Evolutionary conservation across 108 stramenopile genomes (phyloP).

Genomic region (Bacterosira constricta): DNA sequence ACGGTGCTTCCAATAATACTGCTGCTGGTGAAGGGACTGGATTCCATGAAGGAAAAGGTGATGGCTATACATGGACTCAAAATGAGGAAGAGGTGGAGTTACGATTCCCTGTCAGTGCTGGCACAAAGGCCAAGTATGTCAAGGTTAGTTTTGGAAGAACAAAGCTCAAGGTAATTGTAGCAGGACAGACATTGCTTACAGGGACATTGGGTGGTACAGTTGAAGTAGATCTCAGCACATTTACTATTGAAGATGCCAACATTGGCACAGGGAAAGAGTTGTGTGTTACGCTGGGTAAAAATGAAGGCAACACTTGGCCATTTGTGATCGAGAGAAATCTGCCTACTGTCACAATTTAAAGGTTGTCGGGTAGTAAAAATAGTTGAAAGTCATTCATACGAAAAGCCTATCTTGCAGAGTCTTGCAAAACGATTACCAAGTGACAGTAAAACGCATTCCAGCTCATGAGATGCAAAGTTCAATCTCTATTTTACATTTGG

Average conservation of each 20-base stretch:
- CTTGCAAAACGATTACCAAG: too few relatives aligned
- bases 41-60: constrained; percentile 36
- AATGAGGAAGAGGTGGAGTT: constrained; percentile 81
- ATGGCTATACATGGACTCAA: constrained; percentile 68
- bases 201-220: constrained; percentile 54
- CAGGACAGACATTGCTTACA: constrained; percentile 50
- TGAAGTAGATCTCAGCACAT: constrained; percentile 65
- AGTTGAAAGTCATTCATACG: too few relatives aligned
- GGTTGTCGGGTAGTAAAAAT: too few relatives aligned
- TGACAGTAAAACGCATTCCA: too few relatives aligned
- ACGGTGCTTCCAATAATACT: constrained; percentile 3
- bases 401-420: too few relatives aligned
- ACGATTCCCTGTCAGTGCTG: constrained; percentile 54
- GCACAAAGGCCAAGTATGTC: constrained; percentile 66
- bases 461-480: too few relatives aligned
- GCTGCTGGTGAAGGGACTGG: constrained; percentile 6
- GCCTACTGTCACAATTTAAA: too few relatives aligned
- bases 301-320: constrained; percentile 47
- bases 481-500: constrained; percentile 11
- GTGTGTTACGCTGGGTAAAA: constrained; percentile 57
- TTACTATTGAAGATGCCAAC: constrained; percentile 61
- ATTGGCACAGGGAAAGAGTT: constrained; percentile 48
- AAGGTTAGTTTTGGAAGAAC: constrained; percentile 62
- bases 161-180: constrained; percentile 60
- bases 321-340: constrained; percentile 34